Evolutionary conservation across 371 early-diverging fungal species (phyloP).

Genomic region (Zopfochytrium polystomum): DNA sequence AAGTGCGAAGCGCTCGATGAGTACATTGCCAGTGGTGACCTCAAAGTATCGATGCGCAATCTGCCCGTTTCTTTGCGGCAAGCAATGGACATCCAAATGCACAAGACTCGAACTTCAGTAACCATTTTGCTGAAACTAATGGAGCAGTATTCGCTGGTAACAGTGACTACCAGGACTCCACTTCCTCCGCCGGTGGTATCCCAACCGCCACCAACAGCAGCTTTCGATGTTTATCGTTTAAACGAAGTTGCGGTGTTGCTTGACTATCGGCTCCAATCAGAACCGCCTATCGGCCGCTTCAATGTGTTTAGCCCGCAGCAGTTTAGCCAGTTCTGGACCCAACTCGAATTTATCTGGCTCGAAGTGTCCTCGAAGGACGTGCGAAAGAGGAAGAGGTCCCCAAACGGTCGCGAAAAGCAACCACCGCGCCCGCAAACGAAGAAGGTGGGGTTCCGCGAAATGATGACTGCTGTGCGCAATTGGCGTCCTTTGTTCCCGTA

Average conservation of each 20-base stretch:
- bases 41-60: slow-evolving; percentile 16
- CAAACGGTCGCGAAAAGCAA: too few species aligned
- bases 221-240: background rate
- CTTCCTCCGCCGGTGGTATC: background rate
- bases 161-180: background rate
- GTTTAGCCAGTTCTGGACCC: too few species aligned
- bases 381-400: too few species aligned
- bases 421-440: too few species aligned
- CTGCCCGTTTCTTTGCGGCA: slow-evolving; percentile 21
- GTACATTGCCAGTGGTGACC: slow-evolving; percentile 23
- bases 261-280: slow-evolving; percentile 13
- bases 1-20: slow-evolving; percentile 20
- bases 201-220: background rate
- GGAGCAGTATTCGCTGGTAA: background rate
- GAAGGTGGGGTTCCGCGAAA: too few species aligned
- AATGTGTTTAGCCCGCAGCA: too few species aligned
- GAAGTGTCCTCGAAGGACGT: too few species aligned
- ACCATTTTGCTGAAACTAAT: slow-evolving; percentile 24
- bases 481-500: slow-evolving; percentile 44
- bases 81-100: slow-evolving; percentile 9
- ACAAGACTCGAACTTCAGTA: slow-evolving; percentile 14
- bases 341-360: too few species aligned
- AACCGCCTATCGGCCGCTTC: slow-evolving; percentile 2
- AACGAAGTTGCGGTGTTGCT: slow-evolving; percentile 10
- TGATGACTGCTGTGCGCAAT: too few species aligned